Base-by-base conservation (phyloP, 2,329 filamentous ascomycete species). In the Diaporthe amygdali region DNA sequence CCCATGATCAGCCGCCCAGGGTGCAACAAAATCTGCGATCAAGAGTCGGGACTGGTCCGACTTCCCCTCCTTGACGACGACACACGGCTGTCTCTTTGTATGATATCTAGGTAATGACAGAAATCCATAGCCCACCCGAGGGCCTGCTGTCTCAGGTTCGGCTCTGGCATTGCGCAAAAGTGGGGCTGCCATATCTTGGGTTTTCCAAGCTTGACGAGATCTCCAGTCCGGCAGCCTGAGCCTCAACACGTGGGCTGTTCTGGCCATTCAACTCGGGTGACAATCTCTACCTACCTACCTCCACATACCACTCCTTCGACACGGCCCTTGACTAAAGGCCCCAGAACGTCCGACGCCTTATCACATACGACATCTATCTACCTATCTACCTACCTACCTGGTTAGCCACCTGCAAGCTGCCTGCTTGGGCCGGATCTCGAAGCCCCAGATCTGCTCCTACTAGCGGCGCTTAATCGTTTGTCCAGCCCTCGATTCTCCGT, bases 241-340 rank as follows among this genome's bases (percentile, higher is more conserved):
- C 69, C 69, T 68, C 64, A 68, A 52, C 69, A 71, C 69, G 69
- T 71, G 69, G 69, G 63, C 69, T 68, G 17, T 56, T 64, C 37
- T 39, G 63, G 66, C 69, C 63, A 52, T 41, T 68, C 64, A 61
- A 59, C 54, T 54, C 41, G 44, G 41, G 59, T 37, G 41, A 49
- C 59, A 64, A 64, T 64, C 30, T 64, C 59, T 64, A 30, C 59
- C 59, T 20, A 22, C 56, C 56, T 44, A 17, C 39, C 37, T 27
- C 30, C n/a, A n/a, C 30, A 22, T 34, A 47, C 59, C 41, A 63
- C 41, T 47, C 17, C 25, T 37, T 64, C 59, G n/a, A 47, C 30
- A 25, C 59, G 59, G 20, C 59, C n/a, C 44, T 64, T 49, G 44
- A 37, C 59, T 49, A 20, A 32, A 37, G 7, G 3, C 41, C 59